Percentiles rank a stretch among this genome's conserved stretches.
phyloP scores from a whole-genome alignment of 2,329 filamentous ascomycete genomes.

The Periconia digitata region DNA sequence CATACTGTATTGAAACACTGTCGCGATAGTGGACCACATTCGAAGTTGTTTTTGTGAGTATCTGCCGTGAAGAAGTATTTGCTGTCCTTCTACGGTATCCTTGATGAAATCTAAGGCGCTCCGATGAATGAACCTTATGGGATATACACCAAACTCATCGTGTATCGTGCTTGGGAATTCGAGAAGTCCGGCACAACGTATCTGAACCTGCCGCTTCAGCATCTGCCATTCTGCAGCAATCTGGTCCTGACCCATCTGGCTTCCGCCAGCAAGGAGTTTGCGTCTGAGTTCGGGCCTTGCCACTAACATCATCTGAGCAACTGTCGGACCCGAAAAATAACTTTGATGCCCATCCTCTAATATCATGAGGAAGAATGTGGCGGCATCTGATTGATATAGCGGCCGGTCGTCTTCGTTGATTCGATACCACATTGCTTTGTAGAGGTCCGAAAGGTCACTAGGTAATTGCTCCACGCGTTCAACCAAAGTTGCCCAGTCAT shows the following conservation, averaged over 20 bases:
- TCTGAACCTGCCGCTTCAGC: not conserved
- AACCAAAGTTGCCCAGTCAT: constrained; percentile 1
- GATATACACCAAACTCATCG: too few species aligned
- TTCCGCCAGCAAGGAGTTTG: not conserved
- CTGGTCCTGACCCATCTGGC: not conserved
- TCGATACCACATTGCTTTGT: constrained; percentile 5
- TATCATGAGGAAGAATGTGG: constrained; percentile 1
- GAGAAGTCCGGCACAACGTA: constrained; percentile 3
- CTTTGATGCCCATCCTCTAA: not conserved
- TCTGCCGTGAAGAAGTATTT: not conserved
- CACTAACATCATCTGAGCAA: not conserved
- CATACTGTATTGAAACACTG: not conserved
- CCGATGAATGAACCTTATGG: not conserved
- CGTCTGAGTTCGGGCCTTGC: not conserved
- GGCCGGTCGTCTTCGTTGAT: constrained; percentile 2
- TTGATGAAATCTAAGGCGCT: not conserved
- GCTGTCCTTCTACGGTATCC: not conserved
- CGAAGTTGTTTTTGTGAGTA: not conserved
- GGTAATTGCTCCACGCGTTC: constrained; percentile 3
- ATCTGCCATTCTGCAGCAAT: not conserved
- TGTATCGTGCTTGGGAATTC: too few species aligned
- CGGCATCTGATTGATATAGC: not conserved
- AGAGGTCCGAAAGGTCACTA: not conserved
- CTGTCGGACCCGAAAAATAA: not conserved
- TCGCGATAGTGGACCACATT: not conserved